Base-by-base conservation (phyloP, 805 yeast species). In the Saccharomyces eubayanus region DNA sequence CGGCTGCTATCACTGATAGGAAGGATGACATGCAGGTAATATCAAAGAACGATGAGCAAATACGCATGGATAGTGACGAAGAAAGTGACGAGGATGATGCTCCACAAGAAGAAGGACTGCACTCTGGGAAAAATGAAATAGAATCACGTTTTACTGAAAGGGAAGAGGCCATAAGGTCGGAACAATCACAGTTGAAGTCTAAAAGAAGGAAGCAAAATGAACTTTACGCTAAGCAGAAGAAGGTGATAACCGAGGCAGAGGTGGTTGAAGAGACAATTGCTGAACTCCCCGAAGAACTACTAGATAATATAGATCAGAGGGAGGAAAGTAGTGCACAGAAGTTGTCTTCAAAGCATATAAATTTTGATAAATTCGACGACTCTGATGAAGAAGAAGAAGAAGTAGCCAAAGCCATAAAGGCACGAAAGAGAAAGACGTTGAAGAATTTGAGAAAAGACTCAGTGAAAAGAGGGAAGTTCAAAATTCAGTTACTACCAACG, bases 91-190 rank as follows among this genome's bases (percentile, higher is more conserved):
- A 72, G 55, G 77, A 72, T 53, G 81, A 76, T 21, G 81, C 82
- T 0, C 83, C 83, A 51, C 81, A 77, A 53, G 82, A 78, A 58
- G 81, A 76, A 49, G 67, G 68, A 9, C 50, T 69, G 49, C 55
- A 68, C 46, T 43, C 64, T 31, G 72, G 71, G 28, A 60, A 61
- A 40, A 41, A 57, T 21, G 51, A 57, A 52, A 50, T 62, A 40
- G 66, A 69, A 56, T 55, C 58, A 50, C 53, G 65, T 56, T 47
- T 61, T 48, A 57, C 61, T 57, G 55, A 65, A 40, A 59, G 66
- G 47, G 69, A 64, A 49, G 64, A 67, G 36, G 60, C 63, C 3
- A 36, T 53, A 31, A 61, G 56, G 51, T 49, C 57, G 28, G 68
- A 66, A 53, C 65, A 65, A 51, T 60, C 57, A 47, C 50, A 53